Base-by-base conservation (phyloP, 495 filamentous ascomycete genomes). In the Hypoxylon fuscum region DNA sequence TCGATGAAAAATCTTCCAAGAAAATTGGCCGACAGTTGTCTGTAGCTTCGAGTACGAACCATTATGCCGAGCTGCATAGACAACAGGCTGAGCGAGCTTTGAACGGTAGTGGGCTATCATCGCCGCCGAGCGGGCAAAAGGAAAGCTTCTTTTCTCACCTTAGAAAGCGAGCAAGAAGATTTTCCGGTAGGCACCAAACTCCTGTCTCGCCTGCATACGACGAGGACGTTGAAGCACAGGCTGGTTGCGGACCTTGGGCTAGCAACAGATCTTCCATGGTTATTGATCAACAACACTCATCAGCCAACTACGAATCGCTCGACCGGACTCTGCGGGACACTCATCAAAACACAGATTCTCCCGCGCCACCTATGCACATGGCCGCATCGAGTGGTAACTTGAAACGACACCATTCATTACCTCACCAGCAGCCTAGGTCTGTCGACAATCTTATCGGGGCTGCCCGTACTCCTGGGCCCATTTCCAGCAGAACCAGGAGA, bases 131-230 rank as follows among this genome's bases (percentile, higher is more conserved):
- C 55, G 89, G 79, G 12, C 90, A 90, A 29, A 93, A 94, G 67
- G 95, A 98, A 70, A 90, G 94, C 73, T 98, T 97, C 78, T 98
- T 98, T 75, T 97, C 96, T 6, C 96, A 99, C 66, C 83, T 99
- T 5, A 86, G 96, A 35, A 99, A 99, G 74, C 87, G 93, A 20
- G 96, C 96, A 6, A 86, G 96, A 60, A 83, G 96, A 64, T 85
- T 99, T 21, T 99, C 96, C 27, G 96, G 95, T 29, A 87, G 92
- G 20, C 90, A 94, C 68, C 91, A 94, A 73, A 83, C 85, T 21
- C 87, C 88, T 15, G 82, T 87, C 49, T 90, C 90, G 23, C 85
- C 91, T 8, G 84, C 81, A 15, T 80, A 83, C 42, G 93, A 97
- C 60, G 69, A 66, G 9, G 93, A 97, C 68, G 76, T 97, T 40